Evolutionary conservation across 148 eudicot species (phyloP).

Genomic region (Amaranthus cruentus): DNA sequence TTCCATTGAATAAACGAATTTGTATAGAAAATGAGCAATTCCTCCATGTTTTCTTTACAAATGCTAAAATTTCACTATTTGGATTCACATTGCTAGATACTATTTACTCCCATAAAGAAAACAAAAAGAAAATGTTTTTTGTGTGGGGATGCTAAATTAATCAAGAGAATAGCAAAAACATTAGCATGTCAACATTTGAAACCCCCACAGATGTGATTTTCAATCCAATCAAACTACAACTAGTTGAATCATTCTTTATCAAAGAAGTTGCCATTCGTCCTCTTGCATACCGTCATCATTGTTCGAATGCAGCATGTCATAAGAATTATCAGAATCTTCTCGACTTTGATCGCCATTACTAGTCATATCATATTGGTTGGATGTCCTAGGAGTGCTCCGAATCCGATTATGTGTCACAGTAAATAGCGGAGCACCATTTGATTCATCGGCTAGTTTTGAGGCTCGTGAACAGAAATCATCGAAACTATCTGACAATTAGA

Average conservation of each 20-base stretch:
- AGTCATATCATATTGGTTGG: background rate
- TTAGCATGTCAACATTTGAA: constrained; percentile 12
- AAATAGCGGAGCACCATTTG: constrained; percentile 81
- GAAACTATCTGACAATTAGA: constrained; percentile 49
- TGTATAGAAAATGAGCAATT: constrained; percentile 4
- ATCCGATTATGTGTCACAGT: constrained; percentile 54
- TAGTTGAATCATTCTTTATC: constrained; percentile 13
- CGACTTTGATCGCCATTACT: constrained; percentile 14
- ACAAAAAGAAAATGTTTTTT: background rate
- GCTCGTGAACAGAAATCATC: constrained; percentile 76
- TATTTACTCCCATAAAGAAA: background rate
- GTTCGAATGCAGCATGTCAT: constrained; percentile 31
- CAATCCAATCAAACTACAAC: background rate
- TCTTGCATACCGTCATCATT: constrained; percentile 41
- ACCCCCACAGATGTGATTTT: background rate
- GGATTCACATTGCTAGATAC: background rate
- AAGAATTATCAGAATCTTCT: constrained; percentile 26
- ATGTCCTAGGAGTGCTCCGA: constrained; percentile 37
- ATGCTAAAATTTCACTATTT: constrained; percentile 4
- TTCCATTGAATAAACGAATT: constrained; percentile 16
- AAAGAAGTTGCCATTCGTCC: constrained; percentile 89
- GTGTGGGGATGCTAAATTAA: constrained; percentile 13
- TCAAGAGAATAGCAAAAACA: background rate
- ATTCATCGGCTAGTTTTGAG: constrained; percentile 57
- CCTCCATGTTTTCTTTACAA: constrained; percentile 1